These are phyloP conservation scores for Apiospora hydei DNA, from an alignment of 2,329 filamentous ascomycete species.

Conservation along the genomic window DNA sequence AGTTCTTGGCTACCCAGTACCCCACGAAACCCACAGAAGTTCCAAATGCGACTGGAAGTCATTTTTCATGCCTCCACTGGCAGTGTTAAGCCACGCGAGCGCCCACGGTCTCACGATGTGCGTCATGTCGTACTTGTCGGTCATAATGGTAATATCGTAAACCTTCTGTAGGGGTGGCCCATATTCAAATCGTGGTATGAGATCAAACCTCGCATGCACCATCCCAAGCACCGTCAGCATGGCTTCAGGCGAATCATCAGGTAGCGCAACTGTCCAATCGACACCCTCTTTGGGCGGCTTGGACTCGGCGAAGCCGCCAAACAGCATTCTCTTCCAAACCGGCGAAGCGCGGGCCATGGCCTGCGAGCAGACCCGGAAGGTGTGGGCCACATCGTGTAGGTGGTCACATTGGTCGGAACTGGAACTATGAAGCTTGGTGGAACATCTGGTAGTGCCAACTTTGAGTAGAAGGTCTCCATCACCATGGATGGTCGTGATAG, in stretches of 20 bases:
- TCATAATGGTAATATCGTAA: conserved; percentile 39
- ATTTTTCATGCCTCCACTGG: too few species aligned
- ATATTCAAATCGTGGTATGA: neutral
- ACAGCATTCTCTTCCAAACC: conserved; percentile 41
- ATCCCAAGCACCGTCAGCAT: conserved; percentile 42
- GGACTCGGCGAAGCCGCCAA: conserved; percentile 39
- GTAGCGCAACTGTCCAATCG: conserved; percentile 40
- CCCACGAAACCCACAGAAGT: too few species aligned
- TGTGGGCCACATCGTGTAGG: too few species aligned
- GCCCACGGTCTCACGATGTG: conserved; percentile 37
- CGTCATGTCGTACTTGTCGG: conserved; percentile 43
- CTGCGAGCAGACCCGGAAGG: conserved; percentile 38
- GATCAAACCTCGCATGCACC: conserved; percentile 38
- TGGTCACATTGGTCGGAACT: too few species aligned
- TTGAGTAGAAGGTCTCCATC: too few species aligned
- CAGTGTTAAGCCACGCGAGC: too few species aligned
- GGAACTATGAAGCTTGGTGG: too few species aligned
- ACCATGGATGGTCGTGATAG: too few species aligned
- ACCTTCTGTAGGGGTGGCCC: conserved; percentile 34
- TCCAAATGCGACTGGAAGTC: too few species aligned
- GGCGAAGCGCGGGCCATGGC: conserved; percentile 38
- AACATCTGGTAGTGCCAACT: too few species aligned
- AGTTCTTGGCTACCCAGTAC: too few species aligned
- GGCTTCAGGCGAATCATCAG: conserved; percentile 40
- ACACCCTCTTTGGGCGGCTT: conserved; percentile 4